Percentiles rank a stretch among this genome's conserved stretches.
Conservation (phyloP, 495 filamentous ascomycete species). For the Daldinia childiae region DNA sequence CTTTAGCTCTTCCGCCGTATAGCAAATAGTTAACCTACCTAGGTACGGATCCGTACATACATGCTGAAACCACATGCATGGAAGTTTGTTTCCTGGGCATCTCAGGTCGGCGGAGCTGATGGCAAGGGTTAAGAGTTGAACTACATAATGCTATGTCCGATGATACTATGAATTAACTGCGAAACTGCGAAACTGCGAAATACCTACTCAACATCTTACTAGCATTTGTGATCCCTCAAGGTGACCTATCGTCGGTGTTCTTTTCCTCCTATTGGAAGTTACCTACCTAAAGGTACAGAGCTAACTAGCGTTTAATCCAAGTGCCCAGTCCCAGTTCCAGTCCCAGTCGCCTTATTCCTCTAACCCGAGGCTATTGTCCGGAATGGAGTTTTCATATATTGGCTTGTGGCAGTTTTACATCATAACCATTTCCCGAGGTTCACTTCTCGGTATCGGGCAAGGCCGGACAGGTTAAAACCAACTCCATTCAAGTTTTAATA, state of each 20-base stretch:
- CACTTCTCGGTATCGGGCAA: slow-evolving; percentile 34
- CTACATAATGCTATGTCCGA: slow-evolving; percentile 18
- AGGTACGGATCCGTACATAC: not conserved
- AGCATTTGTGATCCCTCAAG: not conserved
- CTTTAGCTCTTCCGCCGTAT: slow-evolving; percentile 5
- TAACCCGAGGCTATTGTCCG: slow-evolving; percentile 40
- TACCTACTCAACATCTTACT: not conserved
- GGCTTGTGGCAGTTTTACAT: slow-evolving; percentile 9
- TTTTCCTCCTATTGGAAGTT: no score
- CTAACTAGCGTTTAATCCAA: not conserved
- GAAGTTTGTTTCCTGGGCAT: slow-evolving; percentile 15
- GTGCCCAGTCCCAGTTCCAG: not conserved
- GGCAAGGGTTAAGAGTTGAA: no score
- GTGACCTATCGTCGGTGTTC: not conserved
- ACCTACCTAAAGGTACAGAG: no score
- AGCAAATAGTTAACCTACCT: not conserved
- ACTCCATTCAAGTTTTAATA: slow-evolving; percentile 8
- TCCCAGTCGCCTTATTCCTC: not conserved
- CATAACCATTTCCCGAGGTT: slow-evolving; percentile 37
- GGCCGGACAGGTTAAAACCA: slow-evolving; percentile 38
- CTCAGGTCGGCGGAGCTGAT: not conserved
- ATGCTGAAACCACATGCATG: slow-evolving; percentile 35
- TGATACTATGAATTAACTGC: slow-evolving; percentile 19
- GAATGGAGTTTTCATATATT: slow-evolving; percentile 17
- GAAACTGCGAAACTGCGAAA: slow-evolving; percentile 1